Base-by-base conservation (phyloP, 1,284 basidiomycete species). In the Mycosarcoma maydis region DNA sequence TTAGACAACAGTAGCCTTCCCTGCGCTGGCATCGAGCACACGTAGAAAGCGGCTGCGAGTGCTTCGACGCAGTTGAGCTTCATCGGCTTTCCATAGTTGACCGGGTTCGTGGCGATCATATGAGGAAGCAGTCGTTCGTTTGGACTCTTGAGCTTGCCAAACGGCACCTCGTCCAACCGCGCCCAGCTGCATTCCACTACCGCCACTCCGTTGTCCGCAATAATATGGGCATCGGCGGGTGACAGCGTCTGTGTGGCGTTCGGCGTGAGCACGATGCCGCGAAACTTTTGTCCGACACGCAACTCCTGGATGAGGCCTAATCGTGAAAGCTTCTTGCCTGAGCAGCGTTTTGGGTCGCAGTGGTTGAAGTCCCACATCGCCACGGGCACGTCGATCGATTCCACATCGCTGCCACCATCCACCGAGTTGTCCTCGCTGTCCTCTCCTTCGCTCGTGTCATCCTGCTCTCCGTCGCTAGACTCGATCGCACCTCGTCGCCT, bases 111-210 rank as follows among this genome's bases (percentile, higher is more conserved):
- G 9, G 78, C 78, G 47, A 80, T 77, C 62, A 80, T 70, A 43
- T 76, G 73, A 4, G 78, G 77, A 5, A 80, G 78, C 32, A 98
- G 83, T 11, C 95, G 87, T 84, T 98, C 95, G 76, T 97, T 87
- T 0, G 94, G 93, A 69, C 91, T 92, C 19, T 91, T 88, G 75
- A 98, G 95, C 83, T 96, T 97, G 49, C 87, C 85, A 80, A 96
- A 98, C 0, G 95, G 95, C 3, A 98, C 89, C 68, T 98, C 94
- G 50, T 94, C 92, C 7, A 98, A 84, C 19, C 94, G 86, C 2
- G 95, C 95, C 95, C 95, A 98, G 4, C 92, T 94, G 82, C 94
- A 97, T 81, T 98, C 95, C 2, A 98, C 93, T 8, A 98, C 95
- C 0, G 95, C 95, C 1, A 98, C 84, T 0, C 95, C 95, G 36